A percentile compares a stretch with the other conserved stretches of the same genome.
phyloP scores from a whole-genome alignment of 345 rosid species.

The Bretschneidera sinensis region DNA sequence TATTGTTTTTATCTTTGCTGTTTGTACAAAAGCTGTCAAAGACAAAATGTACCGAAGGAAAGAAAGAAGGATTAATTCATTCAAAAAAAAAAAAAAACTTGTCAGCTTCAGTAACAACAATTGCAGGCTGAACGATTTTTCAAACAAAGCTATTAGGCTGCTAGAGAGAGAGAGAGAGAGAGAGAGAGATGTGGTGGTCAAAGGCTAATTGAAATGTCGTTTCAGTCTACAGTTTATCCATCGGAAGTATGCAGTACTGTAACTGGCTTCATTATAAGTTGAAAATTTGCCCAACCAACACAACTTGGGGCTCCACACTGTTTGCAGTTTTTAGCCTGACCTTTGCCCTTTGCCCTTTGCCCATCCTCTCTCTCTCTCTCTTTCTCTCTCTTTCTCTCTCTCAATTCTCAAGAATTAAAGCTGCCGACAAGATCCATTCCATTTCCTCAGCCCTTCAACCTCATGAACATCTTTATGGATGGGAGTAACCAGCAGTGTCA shows the following conservation, averaged over 20 bases:
- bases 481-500: neutral
- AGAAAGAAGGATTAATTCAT: too few relatives aligned
- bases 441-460: neutral
- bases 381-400: neutral
- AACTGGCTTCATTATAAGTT: conserved; percentile 27
- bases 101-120: conserved; percentile 11
- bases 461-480: neutral
- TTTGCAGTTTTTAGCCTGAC: conserved; percentile 13
- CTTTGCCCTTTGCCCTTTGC: conserved; percentile 16
- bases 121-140: conserved; percentile 17
- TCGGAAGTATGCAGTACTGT: conserved; percentile 27
- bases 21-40: neutral
- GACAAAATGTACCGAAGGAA: neutral
- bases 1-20: conserved; percentile 7
- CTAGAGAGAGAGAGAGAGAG: conserved; percentile 6
- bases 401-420: conserved; percentile 14
- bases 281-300: conserved; percentile 32
- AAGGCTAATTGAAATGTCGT: conserved; percentile 45
- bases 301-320: conserved; percentile 30
- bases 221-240: conserved; percentile 47
- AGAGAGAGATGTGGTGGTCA: conserved; percentile 31
- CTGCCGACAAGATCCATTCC: conserved; percentile 26
- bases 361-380: conserved; percentile 5
- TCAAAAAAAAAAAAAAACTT: conserved; percentile 8
- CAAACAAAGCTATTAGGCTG: neutral